phyloP scores from a whole-genome alignment of 345 rosid genomes.

The Acer campestre region DNA sequence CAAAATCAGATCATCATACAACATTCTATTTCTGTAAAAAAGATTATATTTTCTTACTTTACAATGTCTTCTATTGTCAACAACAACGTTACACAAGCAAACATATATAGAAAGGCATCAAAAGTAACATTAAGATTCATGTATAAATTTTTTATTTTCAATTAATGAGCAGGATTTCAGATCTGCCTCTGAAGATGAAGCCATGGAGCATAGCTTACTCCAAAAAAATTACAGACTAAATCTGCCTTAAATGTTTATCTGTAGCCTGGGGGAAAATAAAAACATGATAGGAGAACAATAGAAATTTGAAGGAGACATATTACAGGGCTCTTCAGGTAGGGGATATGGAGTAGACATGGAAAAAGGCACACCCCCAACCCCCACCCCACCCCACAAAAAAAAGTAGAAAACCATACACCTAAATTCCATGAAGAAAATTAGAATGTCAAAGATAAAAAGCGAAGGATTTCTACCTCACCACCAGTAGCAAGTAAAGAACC shows the following conservation, averaged over 20 bases:
- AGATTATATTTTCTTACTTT: not conserved
- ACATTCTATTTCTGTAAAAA: conserved; percentile 25
- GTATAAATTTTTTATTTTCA: not conserved
- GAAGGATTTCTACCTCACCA: conserved; percentile 64
- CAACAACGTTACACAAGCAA: not conserved
- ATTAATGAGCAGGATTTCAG: not conserved
- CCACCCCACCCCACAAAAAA: no score
- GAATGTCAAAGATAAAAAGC: not conserved
- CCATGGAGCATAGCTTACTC: not conserved
- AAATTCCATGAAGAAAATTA: conserved; percentile 8
- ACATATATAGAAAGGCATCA: not conserved
- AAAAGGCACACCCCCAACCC: not conserved
- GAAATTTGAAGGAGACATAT: not conserved
- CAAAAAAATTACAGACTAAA: not conserved
- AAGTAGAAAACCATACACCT: not conserved
- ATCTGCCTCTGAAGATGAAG: not conserved
- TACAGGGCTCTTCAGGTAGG: not conserved
- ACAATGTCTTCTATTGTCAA: not conserved
- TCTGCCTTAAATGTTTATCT: not conserved
- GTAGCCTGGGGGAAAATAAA: not conserved
- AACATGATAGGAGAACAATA: not conserved
- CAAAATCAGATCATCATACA: conserved; percentile 45
- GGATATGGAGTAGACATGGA: not conserved
- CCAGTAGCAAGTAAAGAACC: conserved; percentile 78
- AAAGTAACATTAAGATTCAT: not conserved